phyloP scores from a whole-genome alignment of 164 flowering plant species.

The Vitis cinerea region DNA sequence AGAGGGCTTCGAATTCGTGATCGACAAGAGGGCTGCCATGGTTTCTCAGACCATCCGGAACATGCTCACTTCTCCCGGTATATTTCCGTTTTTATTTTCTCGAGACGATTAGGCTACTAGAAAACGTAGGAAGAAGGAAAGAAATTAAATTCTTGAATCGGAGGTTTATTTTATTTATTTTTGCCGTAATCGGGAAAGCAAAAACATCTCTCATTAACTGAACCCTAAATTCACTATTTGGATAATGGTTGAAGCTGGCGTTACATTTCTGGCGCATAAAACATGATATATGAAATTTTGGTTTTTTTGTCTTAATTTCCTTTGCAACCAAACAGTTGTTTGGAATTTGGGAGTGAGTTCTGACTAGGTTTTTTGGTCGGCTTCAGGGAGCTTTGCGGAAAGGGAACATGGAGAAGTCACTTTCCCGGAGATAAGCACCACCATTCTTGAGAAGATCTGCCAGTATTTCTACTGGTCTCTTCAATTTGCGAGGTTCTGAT shows the following conservation, averaged over 20 bases:
- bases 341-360: background rate
- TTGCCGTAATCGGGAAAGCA: too few relatives aligned
- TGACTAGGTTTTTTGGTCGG: slow-evolving; percentile 2
- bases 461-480: slow-evolving; percentile 97
- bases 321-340: background rate
- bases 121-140: too few relatives aligned
- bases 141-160: too few relatives aligned
- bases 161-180: too few relatives aligned
- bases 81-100: background rate
- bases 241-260: too few relatives aligned
- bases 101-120: too few relatives aligned
- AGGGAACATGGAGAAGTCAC: slow-evolving; percentile 75
- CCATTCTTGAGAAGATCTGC: slow-evolving; percentile 92
- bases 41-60: slow-evolving; percentile 95
- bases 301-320: too few relatives aligned
- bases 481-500: slow-evolving; percentile 71
- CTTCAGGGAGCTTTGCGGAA: slow-evolving; percentile 77
- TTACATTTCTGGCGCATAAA: too few relatives aligned
- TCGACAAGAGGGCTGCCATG: slow-evolving; percentile 94
- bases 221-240: too few relatives aligned
- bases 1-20: slow-evolving; percentile 91
- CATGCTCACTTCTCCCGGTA: slow-evolving; percentile 98
- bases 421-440: slow-evolving; percentile 89
- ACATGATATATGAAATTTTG: too few relatives aligned
- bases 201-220: too few relatives aligned